Evolutionary conservation across 2,329 filamentous ascomycete species (phyloP).

Genomic region (Tympanopsis confertula): DNA sequence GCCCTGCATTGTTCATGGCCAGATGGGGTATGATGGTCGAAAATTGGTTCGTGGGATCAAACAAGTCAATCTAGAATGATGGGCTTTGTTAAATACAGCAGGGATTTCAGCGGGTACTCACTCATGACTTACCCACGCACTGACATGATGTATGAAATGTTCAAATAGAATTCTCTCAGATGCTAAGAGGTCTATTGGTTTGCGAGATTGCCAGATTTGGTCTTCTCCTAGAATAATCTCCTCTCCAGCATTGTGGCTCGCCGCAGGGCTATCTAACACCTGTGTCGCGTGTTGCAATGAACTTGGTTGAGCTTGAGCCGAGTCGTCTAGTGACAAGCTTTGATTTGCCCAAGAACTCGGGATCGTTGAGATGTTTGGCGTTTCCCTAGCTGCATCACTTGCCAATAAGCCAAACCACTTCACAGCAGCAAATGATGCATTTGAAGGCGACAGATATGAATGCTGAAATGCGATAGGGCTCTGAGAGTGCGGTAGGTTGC

Average conservation of each 20-base stretch:
- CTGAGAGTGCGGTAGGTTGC: slow-evolving; percentile 1
- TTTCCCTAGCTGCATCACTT: slow-evolving; percentile 4
- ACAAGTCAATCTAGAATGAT: slow-evolving; percentile 9
- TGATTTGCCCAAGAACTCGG: slow-evolving; percentile 4
- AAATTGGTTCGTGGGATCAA: slow-evolving; percentile 10
- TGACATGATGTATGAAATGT: slow-evolving; percentile 8
- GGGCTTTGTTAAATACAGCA: not conserved
- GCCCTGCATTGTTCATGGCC: slow-evolving; percentile 9
- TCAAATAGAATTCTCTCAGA: slow-evolving; percentile 6
- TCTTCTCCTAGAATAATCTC: slow-evolving; percentile 1
- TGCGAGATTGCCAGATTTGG: slow-evolving; percentile 8
- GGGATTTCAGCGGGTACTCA: slow-evolving; percentile 1
- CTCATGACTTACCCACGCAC: slow-evolving; percentile 6
- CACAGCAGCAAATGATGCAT: slow-evolving; percentile 8
- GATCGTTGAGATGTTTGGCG: slow-evolving; percentile 4
- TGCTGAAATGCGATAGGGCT: slow-evolving; percentile 3
- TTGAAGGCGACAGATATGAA: slow-evolving; percentile 7
- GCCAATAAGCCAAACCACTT: slow-evolving; percentile 10
- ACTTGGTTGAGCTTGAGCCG: not conserved
- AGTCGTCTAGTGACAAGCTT: slow-evolving; percentile 3
- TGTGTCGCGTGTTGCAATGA: slow-evolving; percentile 8
- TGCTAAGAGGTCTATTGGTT: slow-evolving; percentile 6
- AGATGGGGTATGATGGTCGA: slow-evolving; percentile 6
- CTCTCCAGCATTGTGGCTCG: not conserved
- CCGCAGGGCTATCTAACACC: slow-evolving; percentile 6